Conservation (phyloP, 176 grass and related monocot genomes). For the Guadua angustifolia region DNA sequence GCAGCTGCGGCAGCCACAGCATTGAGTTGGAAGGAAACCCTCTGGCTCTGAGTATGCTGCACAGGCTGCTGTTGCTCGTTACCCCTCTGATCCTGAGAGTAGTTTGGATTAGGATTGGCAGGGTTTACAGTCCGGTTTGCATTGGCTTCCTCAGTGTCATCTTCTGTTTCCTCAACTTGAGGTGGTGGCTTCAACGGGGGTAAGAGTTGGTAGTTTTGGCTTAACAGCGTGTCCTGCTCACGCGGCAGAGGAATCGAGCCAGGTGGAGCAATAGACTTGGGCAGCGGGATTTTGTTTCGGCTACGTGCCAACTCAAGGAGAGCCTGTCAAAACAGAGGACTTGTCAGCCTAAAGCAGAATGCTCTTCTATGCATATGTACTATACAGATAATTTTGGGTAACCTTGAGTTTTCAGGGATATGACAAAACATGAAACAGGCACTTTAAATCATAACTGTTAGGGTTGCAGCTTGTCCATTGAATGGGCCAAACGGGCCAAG, state of each 20-base stretch:
- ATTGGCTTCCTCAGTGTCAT: conserved; percentile 52
- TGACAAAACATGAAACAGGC: background rate
- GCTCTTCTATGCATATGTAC: background rate
- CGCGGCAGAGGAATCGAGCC: conserved; percentile 85
- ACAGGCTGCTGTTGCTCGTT: conserved; percentile 55
- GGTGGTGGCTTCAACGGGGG: conserved; percentile 56
- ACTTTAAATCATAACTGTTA: conserved; percentile 13
- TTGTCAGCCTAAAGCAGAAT: conserved; percentile 14
- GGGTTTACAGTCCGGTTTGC: conserved; percentile 13
- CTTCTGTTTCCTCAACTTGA: conserved; percentile 71
- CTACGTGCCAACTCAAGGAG: conserved; percentile 72
- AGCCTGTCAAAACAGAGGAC: conserved; percentile 52
- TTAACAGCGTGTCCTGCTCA: conserved; percentile 84
- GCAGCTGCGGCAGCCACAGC: conserved; percentile 55
- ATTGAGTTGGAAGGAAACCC: conserved; percentile 89
- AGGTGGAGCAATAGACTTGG: conserved; percentile 81
- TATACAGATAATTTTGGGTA: background rate
- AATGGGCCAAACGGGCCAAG: no score
- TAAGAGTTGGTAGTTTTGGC: conserved; percentile 78
- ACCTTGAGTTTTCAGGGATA: background rate
- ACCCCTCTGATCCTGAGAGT: conserved; percentile 50
- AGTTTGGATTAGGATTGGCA: conserved; percentile 45
- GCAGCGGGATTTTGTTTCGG: conserved; percentile 85
- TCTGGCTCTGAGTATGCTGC: conserved; percentile 70
- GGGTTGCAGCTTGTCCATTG: no score